phyloP scores from a whole-genome alignment of 192 early-diverging fungal genomes.

The Phlyctochytrium bullatum region DNA sequence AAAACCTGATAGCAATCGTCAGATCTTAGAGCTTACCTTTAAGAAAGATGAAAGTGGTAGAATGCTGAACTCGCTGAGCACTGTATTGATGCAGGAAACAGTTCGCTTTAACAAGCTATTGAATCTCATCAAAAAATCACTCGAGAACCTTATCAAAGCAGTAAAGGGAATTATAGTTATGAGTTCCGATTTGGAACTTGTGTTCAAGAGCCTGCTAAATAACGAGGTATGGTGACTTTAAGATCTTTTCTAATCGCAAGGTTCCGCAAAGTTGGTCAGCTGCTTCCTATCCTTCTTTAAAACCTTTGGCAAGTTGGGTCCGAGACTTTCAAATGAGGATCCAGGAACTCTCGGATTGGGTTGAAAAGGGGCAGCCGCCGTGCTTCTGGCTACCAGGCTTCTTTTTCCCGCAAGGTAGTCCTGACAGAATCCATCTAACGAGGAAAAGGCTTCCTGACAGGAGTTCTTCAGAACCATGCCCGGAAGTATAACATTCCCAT shows the following conservation, averaged over 20 bases:
- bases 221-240: constrained; percentile 42
- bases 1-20: constrained; percentile 14
- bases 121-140: constrained; percentile 38
- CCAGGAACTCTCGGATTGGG: constrained; percentile 44
- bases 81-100: constrained; percentile 53
- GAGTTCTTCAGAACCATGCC: constrained; percentile 62
- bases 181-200: constrained; percentile 57
- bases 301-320: constrained; percentile 56
- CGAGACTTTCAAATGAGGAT: constrained; percentile 55
- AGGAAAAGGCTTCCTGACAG: constrained; percentile 56
- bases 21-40: constrained; percentile 44
- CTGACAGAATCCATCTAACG: background rate
- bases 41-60: constrained; percentile 52
- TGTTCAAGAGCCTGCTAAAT: constrained; percentile 54
- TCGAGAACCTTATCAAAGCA: constrained; percentile 58
- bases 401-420: constrained; percentile 63
- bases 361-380: constrained; percentile 48
- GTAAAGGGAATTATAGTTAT: constrained; percentile 63
- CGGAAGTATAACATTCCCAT: constrained; percentile 64
- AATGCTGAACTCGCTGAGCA: constrained; percentile 58
- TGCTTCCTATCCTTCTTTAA: constrained; percentile 56
- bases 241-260: constrained; percentile 16
- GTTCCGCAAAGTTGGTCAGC: constrained; percentile 53
- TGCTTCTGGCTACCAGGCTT: constrained; percentile 64
- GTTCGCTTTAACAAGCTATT: constrained; percentile 57